phyloP scores from a whole-genome alignment of 768 basidiomycete genomes.

The Tylopilus cervinicoccineus region DNA sequence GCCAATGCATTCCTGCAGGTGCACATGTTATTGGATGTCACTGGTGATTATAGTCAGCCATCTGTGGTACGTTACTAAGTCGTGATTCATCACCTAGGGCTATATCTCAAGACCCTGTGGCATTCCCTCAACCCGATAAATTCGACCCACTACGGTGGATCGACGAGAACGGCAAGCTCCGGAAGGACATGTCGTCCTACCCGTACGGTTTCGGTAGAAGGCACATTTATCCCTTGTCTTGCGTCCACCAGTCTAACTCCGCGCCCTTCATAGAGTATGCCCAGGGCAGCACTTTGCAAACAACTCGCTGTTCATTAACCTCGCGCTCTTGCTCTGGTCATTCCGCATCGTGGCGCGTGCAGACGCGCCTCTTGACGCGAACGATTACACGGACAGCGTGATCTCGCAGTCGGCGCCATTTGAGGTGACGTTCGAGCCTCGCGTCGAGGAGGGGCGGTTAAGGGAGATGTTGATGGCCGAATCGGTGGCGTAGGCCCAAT shows the following conservation, averaged over 20 bases:
- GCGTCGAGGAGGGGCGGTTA: conserved; percentile 22
- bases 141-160: conserved; percentile 59
- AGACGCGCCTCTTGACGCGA: conserved; percentile 47
- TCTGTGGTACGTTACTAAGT: background rate
- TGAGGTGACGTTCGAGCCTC: conserved; percentile 48
- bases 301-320: conserved; percentile 53
- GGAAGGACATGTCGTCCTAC: conserved; percentile 41
- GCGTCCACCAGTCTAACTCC: background rate
- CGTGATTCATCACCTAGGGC: conserved; percentile 9
- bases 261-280: conserved; percentile 43
- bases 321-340: conserved; percentile 60
- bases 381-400: conserved; percentile 10
- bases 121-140: conserved; percentile 34
- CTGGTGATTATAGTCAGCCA: conserved; percentile 8
- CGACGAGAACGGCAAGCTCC: conserved; percentile 34
- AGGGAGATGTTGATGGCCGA: conserved; percentile 11
- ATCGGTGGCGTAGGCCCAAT: no score
- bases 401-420: conserved; percentile 50
- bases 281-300: conserved; percentile 53
- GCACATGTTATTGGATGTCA: conserved; percentile 20
- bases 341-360: conserved; percentile 51
- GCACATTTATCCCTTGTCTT: conserved; percentile 7
- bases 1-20: conserved; percentile 21
- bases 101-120: conserved; percentile 20
- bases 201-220: conserved; percentile 50